A percentile compares a stretch with the other conserved stretches of the same genome.
These are phyloP conservation scores for Mycena olivaceomarginata DNA, from an alignment of 768 basidiomycete genomes.

Conservation along the genomic window DNA sequence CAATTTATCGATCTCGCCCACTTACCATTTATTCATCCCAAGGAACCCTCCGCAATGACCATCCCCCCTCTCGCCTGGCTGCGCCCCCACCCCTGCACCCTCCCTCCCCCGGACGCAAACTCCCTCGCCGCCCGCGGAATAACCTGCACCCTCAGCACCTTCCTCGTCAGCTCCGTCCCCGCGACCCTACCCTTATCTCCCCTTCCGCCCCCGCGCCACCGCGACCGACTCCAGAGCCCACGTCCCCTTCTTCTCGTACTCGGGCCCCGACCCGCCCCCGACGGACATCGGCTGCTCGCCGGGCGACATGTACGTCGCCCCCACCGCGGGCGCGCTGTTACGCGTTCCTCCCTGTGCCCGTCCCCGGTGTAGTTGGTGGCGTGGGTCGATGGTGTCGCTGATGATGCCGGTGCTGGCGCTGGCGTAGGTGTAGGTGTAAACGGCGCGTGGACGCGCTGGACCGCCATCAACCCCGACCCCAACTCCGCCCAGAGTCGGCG, in stretches of 20 bases:
- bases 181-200: constrained; percentile 15
- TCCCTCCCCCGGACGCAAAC: constrained; percentile 4
- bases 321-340: constrained; percentile 19
- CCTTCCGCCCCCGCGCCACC: neutral
- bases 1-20: neutral
- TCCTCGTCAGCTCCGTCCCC: constrained; percentile 16
- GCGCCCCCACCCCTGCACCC: constrained; percentile 11
- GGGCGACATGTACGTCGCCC: constrained; percentile 29
- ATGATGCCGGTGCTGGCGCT: too few relatives aligned
- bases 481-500: neutral
- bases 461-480: neutral
- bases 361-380: too few relatives aligned
- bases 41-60: neutral
- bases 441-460: constrained; percentile 30
- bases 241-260: constrained; percentile 16
- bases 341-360: neutral
- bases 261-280: constrained; percentile 32
- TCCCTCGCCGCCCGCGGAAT: neutral
- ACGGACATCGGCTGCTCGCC: constrained; percentile 9
- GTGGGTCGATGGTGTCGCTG: neutral
- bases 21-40: neutral
- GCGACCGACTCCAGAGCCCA: neutral
- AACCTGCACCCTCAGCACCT: neutral
- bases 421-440: too few relatives aligned
- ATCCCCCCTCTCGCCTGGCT: neutral